Evolutionary conservation across 495 filamentous ascomycete genomes (phyloP), one percentile per base, ranked within the genome.

Genomic region (Darksidea phi): DNA sequence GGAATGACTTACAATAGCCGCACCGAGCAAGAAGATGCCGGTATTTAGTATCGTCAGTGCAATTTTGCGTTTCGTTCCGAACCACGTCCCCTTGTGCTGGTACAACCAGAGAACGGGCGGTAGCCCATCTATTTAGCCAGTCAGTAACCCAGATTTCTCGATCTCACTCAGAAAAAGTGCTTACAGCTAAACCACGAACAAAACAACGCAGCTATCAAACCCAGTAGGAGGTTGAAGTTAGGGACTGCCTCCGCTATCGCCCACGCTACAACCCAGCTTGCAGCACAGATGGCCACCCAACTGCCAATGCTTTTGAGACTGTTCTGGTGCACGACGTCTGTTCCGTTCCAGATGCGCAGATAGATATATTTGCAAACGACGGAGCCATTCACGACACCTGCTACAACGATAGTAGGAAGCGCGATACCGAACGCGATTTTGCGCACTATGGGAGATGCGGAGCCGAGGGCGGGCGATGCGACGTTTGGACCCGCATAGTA

Each of bases 341-440:
- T 56, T 12, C 48, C 37, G 13, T 26, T 48, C 57, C 64, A 70
- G 28, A 68, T 13, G 43, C 59, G 59, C 5, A 56, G 24, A 56
- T 70, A 74, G 38, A 73, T 56, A 17, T 72, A 58, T 49, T 74
- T 76, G 36, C 52, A 57, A 5, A 55, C 57, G 6, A 70, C 66
- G 45, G n/a, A 48, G 71, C 83, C 88, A 72, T 89, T 86, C 70
- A 92, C 87, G 36, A 92, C 88, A 54, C 86, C 85, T 2, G 81
- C 79, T 28, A 88, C 77, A 42, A 88, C 74, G 58, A 88, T 82
- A 55, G 87, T 89, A 0, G 90, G 90, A 15, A 90, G 77, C 28
- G 89, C 89, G 59, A 95, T 77, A 17, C 89, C 90, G 67, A 88
- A 95, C 2, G 88, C 87, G 37, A 91, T 72, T 72, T 89, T 90